A percentile compares a stretch with the other conserved stretches of the same genome.
These are phyloP conservation scores for Leptomonas seymouri DNA, from an alignment of 208 protist genomes.

Conservation along the genomic window DNA sequence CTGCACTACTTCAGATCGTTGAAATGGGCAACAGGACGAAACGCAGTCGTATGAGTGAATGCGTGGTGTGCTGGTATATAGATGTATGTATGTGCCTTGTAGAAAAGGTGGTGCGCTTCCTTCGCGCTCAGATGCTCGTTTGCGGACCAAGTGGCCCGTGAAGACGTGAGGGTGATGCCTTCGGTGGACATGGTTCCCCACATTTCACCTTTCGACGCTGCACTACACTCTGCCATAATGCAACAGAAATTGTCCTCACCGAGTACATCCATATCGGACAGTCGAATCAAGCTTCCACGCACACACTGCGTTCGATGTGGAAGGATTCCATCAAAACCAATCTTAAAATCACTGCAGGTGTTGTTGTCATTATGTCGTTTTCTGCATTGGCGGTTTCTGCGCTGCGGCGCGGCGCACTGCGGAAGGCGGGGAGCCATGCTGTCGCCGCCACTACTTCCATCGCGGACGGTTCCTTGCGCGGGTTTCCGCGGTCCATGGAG, in stretches of 20 bases:
- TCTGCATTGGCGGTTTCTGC: slow-evolving; percentile 8
- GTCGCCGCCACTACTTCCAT: not conserved
- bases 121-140: not conserved
- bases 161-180: too few species aligned
- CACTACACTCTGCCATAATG: too few species aligned
- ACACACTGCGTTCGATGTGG: slow-evolving; percentile 1
- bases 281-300: not conserved
- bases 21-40: too few species aligned
- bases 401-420: slow-evolving; percentile 5
- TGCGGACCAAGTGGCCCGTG: too few species aligned
- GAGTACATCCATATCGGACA: not conserved
- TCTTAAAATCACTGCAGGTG: slow-evolving; percentile 3
- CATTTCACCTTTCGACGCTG: too few species aligned
- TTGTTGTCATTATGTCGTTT: slow-evolving; percentile 14
- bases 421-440: not conserved
- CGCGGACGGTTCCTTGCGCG: not conserved
- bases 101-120: not conserved
- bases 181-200: too few species aligned
- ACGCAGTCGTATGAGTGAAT: too few species aligned
- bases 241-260: not conserved
- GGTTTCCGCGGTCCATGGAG: slow-evolving; percentile 8
- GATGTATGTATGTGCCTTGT: too few species aligned
- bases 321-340: not conserved
- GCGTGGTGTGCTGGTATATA: too few species aligned
- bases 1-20: too few species aligned